phyloP scores from a whole-genome alignment of 2,329 filamentous ascomycete species.

The Diaporthe sp. region DNA sequence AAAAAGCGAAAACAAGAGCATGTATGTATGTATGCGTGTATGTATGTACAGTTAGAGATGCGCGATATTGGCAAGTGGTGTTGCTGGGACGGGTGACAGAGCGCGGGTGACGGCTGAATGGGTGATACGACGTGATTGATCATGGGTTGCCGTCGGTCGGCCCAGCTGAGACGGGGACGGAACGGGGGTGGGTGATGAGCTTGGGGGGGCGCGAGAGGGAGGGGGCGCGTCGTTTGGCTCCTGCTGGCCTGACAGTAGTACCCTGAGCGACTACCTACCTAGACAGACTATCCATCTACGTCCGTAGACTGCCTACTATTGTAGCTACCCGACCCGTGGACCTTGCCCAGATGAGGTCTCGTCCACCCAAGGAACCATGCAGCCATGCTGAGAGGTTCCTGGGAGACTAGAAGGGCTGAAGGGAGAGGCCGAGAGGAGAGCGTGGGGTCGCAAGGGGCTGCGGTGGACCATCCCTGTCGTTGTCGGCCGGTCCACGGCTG shows the following conservation, averaged over 20 bases:
- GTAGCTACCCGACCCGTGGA: constrained; percentile 8
- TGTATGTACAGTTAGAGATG: constrained; percentile 23
- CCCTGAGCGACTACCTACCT: background rate
- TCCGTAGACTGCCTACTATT: background rate
- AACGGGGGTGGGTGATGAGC: constrained; percentile 21
- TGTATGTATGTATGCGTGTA: background rate
- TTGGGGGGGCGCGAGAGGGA: background rate
- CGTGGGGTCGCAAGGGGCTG: constrained; percentile 26
- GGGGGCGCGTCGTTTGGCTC: background rate
- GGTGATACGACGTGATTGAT: constrained; percentile 33
- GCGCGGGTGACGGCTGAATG: constrained; percentile 27
- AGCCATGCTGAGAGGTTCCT: constrained; percentile 11
- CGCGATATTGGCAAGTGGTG: constrained; percentile 17
- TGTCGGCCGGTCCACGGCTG: background rate
- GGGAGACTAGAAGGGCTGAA: constrained; percentile 9
- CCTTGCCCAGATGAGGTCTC: constrained; percentile 25
- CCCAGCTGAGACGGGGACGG: constrained; percentile 27
- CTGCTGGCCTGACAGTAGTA: background rate
- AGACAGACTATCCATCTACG: background rate
- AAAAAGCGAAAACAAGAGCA: constrained; percentile 10
- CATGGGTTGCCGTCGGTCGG: constrained; percentile 26
- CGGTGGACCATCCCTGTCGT: constrained; percentile 26
- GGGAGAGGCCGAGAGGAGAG: constrained; percentile 30
- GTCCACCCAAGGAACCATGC: constrained; percentile 21
- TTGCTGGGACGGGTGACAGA: constrained; percentile 1